A percentile compares a stretch with the other conserved stretches of the same genome.
Evolutionary conservation across 345 rosid species (phyloP).

Genomic region (Camelina neglecta): DNA sequence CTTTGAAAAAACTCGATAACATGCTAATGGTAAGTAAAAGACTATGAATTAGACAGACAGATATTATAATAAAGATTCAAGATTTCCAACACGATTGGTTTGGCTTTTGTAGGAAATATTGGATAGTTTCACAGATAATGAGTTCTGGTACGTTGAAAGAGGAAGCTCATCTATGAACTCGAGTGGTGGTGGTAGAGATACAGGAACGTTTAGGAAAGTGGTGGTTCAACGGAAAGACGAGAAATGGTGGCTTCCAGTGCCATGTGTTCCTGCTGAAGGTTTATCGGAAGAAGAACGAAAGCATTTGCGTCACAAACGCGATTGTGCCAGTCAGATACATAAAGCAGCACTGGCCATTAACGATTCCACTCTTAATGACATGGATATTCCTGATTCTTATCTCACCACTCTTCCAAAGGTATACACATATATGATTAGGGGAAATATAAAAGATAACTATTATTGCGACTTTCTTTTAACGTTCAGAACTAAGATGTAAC

Average conservation of each 20-base stretch:
- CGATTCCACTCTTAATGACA: slow-evolving; percentile 72
- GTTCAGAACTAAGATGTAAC: background rate
- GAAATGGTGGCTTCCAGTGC: slow-evolving; percentile 98
- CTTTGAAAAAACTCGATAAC: slow-evolving; percentile 78
- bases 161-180: slow-evolving; percentile 74
- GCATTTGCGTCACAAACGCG: slow-evolving; percentile 65
- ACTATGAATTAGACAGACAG: background rate
- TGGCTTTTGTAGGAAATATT: slow-evolving; percentile 67
- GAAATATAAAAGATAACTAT: background rate
- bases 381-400: slow-evolving; percentile 89
- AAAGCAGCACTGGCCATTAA: slow-evolving; percentile 98
- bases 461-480: background rate
- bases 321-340: slow-evolving; percentile 82
- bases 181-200: slow-evolving; percentile 60
- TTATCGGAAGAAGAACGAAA: slow-evolving; percentile 79
- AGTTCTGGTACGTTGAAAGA: slow-evolving; percentile 95
- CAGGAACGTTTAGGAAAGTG: slow-evolving; percentile 74
- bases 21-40: slow-evolving; percentile 73
- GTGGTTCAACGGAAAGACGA: slow-evolving; percentile 77
- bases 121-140: slow-evolving; percentile 73
- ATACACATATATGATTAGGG: background rate
- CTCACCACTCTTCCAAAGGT: slow-evolving; percentile 87
- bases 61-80: background rate
- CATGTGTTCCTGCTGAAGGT: slow-evolving; percentile 81
- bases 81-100: background rate